phyloP scores from a whole-genome alignment of 225 moss, liverwort and hornwort species.

The Climacium dendroides region DNA sequence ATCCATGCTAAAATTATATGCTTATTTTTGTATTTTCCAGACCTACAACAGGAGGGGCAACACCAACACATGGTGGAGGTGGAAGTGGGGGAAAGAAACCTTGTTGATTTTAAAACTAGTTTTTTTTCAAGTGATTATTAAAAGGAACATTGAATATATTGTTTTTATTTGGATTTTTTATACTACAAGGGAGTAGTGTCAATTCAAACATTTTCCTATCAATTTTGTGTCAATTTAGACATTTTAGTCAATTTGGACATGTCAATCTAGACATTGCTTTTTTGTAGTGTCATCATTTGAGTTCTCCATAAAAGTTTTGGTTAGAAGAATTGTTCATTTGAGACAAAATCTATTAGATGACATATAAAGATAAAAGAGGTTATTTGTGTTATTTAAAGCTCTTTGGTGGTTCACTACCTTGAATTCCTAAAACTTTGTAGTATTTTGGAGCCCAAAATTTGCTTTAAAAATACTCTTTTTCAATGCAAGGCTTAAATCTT shows the following conservation, averaged over 20 bases:
- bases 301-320: not conserved
- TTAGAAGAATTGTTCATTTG: not conserved
- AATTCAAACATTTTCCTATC: too few species aligned
- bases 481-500: not conserved
- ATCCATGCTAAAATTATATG: not conserved
- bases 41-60: conserved; percentile 28
- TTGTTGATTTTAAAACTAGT: not conserved
- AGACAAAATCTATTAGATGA: not conserved
- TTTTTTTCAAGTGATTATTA: not conserved
- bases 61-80: not conserved
- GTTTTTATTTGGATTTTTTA: too few species aligned
- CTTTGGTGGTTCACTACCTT: not conserved
- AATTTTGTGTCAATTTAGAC: too few species aligned
- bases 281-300: not conserved
- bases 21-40: not conserved
- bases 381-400: not conserved
- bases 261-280: too few species aligned
- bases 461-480: not conserved
- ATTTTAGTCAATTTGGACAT: too few species aligned
- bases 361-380: not conserved
- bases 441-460: not conserved
- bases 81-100: not conserved
- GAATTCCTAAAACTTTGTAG: rapidly evolving
- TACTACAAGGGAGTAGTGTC: too few species aligned
- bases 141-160: not conserved